Percentiles rank a stretch among this genome's conserved stretches.
These are phyloP conservation scores for Luzula sylvatica DNA, from an alignment of 176 grass and related monocot species.

Conservation along the genomic window DNA sequence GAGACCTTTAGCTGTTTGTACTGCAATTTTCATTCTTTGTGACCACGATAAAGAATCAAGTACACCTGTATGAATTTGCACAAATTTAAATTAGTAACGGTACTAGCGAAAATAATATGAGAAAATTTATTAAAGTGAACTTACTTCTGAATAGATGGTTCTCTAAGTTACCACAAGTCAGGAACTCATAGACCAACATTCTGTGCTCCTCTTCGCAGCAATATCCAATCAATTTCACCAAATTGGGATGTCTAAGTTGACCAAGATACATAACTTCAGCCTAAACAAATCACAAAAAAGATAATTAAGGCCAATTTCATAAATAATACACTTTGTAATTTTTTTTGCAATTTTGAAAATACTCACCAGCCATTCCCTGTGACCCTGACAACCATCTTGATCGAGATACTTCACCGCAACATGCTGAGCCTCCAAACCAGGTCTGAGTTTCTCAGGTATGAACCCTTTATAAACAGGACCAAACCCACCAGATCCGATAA, in stretches of 20 bases:
- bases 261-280: slow-evolving; percentile 88
- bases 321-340: no score
- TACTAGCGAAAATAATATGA: background rate
- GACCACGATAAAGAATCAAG: slow-evolving; percentile 85
- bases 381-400: slow-evolving; percentile 47
- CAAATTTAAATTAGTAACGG: slow-evolving; percentile 17
- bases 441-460: slow-evolving; percentile 29
- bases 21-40: slow-evolving; percentile 85
- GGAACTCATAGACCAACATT: slow-evolving; percentile 81
- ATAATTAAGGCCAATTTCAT: background rate
- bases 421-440: slow-evolving; percentile 39
- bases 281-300: slow-evolving; percentile 24
- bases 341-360: no score
- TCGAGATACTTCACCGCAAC: slow-evolving; percentile 84
- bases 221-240: slow-evolving; percentile 79
- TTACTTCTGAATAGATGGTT: slow-evolving; percentile 96
- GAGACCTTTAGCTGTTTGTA: slow-evolving; percentile 78
- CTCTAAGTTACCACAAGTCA: slow-evolving; percentile 92
- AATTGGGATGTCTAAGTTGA: slow-evolving; percentile 73
- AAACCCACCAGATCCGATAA: slow-evolving; percentile 63
- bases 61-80: slow-evolving; percentile 48
- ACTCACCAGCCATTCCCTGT: slow-evolving; percentile 75
- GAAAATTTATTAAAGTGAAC: slow-evolving; percentile 10
- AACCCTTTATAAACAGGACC: slow-evolving; percentile 75
- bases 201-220: slow-evolving; percentile 76